phyloP scores from a whole-genome alignment of 257 asterid genomes.

The Scutellaria minor region DNA sequence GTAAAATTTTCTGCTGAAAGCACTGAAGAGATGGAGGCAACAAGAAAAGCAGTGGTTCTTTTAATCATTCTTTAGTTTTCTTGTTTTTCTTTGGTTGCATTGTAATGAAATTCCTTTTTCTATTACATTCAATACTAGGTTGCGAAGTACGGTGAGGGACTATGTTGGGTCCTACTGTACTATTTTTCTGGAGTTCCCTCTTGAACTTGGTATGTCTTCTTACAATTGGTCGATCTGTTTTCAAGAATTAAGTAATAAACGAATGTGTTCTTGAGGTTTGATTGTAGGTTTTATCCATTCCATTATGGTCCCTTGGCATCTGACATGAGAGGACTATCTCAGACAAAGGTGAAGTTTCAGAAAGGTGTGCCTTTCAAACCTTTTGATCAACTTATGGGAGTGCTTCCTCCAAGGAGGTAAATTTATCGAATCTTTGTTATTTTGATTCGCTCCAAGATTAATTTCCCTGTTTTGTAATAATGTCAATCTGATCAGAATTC shows the following conservation, averaged over 20 bases:
- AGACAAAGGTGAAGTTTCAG: constrained; percentile 43
- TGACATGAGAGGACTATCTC: constrained; percentile 61
- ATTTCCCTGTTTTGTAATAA: background rate
- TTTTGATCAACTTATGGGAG: constrained; percentile 69
- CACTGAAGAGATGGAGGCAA: constrained; percentile 44
- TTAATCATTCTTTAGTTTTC: background rate
- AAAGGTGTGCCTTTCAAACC: constrained; percentile 64
- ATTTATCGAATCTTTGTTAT: background rate
- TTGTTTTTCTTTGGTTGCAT: no score
- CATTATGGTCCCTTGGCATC: constrained; percentile 69
- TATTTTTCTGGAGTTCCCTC: constrained; percentile 70
- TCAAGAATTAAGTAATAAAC: background rate
- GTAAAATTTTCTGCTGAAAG: constrained; percentile 52
- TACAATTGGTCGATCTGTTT: background rate
- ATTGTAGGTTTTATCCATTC: constrained; percentile 58
- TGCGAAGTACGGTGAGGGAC: constrained; percentile 58
- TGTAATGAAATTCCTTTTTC: background rate
- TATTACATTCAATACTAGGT: constrained; percentile 40
- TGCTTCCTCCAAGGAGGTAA: constrained; percentile 71
- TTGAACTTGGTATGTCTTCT: constrained; percentile 58
- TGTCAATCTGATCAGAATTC: background rate
- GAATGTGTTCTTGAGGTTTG: background rate
- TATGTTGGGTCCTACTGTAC: constrained; percentile 67
- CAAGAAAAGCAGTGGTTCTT: constrained; percentile 51
- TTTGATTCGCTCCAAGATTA: background rate